phyloP scores from a whole-genome alignment of 2,329 filamentous ascomycete genomes.

The Pestalotiopsis sp. region DNA sequence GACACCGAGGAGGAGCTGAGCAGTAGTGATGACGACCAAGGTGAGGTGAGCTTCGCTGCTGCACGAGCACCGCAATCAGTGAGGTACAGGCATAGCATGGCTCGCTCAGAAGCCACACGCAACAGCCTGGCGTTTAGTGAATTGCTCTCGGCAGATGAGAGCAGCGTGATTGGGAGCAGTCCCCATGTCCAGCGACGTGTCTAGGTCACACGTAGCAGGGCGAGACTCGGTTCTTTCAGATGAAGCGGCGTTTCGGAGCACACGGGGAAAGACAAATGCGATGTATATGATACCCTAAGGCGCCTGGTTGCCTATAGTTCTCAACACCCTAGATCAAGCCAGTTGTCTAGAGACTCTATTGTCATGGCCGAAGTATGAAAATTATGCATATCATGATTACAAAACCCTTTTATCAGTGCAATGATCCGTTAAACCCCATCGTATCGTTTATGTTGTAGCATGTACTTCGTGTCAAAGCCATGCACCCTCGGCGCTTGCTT shows the following conservation, averaged over 20 bases:
- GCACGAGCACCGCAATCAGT: constrained; percentile 31
- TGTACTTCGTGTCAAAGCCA: constrained; percentile 5
- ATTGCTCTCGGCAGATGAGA: constrained; percentile 58
- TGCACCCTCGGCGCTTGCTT: background rate
- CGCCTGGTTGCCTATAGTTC: background rate
- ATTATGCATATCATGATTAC: constrained; percentile 34
- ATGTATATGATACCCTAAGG: constrained; percentile 8
- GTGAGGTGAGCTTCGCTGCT: constrained; percentile 40
- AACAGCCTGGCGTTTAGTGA: constrained; percentile 61
- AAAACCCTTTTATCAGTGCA: constrained; percentile 14
- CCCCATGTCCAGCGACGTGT: constrained; percentile 46
- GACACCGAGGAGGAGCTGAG: constrained; percentile 70
- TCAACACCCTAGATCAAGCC: constrained; percentile 9
- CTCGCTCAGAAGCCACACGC: constrained; percentile 43
- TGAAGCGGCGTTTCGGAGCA: background rate
- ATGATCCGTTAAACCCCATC: background rate
- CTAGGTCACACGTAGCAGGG: constrained; percentile 8
- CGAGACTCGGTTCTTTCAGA: background rate
- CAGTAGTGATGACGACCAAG: constrained; percentile 47
- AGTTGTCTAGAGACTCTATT: constrained; percentile 17
- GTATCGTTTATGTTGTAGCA: constrained; percentile 4
- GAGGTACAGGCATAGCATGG: constrained; percentile 39
- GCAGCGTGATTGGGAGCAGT: constrained; percentile 58
- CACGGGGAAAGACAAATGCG: background rate
- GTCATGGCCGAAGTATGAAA: constrained; percentile 24